Evolutionary conservation across 805 yeast species (phyloP).

Genomic region (Dipodascopsis tothii): DNA sequence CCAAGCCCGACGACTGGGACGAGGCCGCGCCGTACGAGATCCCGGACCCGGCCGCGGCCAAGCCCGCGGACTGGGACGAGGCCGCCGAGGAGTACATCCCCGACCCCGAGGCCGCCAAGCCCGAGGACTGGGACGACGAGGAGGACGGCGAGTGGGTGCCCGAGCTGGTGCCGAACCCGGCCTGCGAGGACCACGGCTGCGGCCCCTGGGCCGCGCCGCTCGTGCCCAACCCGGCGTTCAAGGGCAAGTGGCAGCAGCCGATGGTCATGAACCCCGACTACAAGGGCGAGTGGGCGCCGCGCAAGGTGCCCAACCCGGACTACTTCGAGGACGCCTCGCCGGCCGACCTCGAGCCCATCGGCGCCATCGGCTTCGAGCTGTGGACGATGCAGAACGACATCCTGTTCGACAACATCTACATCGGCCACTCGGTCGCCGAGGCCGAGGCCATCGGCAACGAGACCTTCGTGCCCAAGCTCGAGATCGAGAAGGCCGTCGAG

Average conservation of each 20-base stretch:
- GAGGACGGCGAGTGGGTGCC: constrained; percentile 83
- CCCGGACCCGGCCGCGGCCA: constrained; percentile 56
- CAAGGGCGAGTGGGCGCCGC: constrained; percentile 72
- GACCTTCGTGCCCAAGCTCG: constrained; percentile 47
- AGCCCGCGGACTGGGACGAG: constrained; percentile 80
- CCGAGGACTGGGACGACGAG: constrained; percentile 81
- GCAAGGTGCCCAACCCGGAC: constrained; percentile 58
- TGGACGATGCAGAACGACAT: constrained; percentile 79
- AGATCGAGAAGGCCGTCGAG: constrained; percentile 27
- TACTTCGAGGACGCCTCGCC: constrained; percentile 55
- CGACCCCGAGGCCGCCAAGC: constrained; percentile 61
- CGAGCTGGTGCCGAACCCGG: constrained; percentile 65
- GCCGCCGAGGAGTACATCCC: constrained; percentile 47
- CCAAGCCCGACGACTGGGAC: constrained; percentile 82
- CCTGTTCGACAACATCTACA: constrained; percentile 72
- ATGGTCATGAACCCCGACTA: constrained; percentile 64
- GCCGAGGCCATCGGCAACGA: constrained; percentile 77
- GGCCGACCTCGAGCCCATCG: constrained; percentile 56
- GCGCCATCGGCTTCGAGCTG: constrained; percentile 79
- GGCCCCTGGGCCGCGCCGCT: constrained; percentile 71
- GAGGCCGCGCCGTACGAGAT: constrained; percentile 57
- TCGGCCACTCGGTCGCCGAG: constrained; percentile 76
- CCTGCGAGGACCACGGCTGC: constrained; percentile 61
- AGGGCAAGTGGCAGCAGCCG: constrained; percentile 75
- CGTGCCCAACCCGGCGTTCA: constrained; percentile 60